Base-by-base conservation (phyloP, 257 asterid species). In the Phtheirospermum japonicum region DNA sequence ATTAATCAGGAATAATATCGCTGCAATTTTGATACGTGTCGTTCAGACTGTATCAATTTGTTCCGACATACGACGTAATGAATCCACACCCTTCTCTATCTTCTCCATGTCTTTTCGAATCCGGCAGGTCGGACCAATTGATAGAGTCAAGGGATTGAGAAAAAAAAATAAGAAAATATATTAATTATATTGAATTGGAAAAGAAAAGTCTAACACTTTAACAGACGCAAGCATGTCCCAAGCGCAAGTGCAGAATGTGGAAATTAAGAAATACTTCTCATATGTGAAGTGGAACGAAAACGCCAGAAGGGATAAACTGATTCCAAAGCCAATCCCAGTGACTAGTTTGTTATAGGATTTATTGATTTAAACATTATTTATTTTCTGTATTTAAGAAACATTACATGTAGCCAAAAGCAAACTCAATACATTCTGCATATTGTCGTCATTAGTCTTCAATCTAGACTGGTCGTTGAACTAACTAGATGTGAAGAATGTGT, bases 121-220 rank as follows among this genome's bases (percentile, higher is more conserved):
- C n/a, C n/a, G n/a, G n/a, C n/a, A n/a, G n/a, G n/a, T n/a, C n/a
- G n/a, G n/a, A n/a, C n/a, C n/a, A n/a, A n/a, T n/a, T n/a, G n/a
- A n/a, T n/a, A n/a, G n/a, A n/a, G n/a, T n/a, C n/a, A n/a, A n/a
- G n/a, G n/a, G n/a, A n/a, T n/a, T n/a, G n/a, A n/a, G n/a, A n/a
- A n/a, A n/a, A n/a, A n/a, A n/a, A n/a, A n/a, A n/a, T n/a, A n/a
- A n/a, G n/a, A n/a, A n/a, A n/a, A n/a, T n/a, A n/a, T n/a, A n/a
- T n/a, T n/a, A n/a, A n/a, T n/a, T n/a, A n/a, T n/a, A n/a, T n/a
- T 31, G 68, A 31, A 40, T 57, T 18, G 59, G 37, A 42, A 52
- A 57, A 26, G 66, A 58, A 67, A 26, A n/a, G n/a, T n/a, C n/a
- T n/a, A n/a, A n/a, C n/a, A n/a, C n/a, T n/a, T n/a, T n/a, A n/a